Evolutionary conservation across 495 filamentous ascomycete genomes (phyloP), one percentile per base, ranked within the genome.

Genomic region (Xylaria sp.): DNA sequence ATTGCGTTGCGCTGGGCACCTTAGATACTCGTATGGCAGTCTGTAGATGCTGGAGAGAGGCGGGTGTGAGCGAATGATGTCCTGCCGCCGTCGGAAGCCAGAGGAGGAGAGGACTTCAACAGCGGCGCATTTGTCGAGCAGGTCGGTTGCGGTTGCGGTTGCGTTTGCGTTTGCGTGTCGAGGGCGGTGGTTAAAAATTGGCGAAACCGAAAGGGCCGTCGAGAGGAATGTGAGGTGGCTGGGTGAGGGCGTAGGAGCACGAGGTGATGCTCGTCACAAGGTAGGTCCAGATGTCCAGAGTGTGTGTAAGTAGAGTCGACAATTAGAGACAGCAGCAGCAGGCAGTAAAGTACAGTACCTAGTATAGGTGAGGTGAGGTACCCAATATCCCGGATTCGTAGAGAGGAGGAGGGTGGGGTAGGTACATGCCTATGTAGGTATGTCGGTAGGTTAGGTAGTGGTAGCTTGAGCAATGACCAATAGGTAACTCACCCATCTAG

Each of bases 41-140:
- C n/a, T n/a, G n/a, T 9, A 33, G 43, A 14, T 40, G 7, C 19
- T 14, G 29, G 31, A 40, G 14, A 37, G 11, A 35, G n/a, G 31
- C 21, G 58, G 58, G n/a, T 35, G 12, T n/a, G 37, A 41, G 35
- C 14, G 40, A 31, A 15, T 41, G 26, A 31, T 24, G 26, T 59
- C 6, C 46, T 48, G 61, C 69, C 69, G 69, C 69, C 40, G 69
- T 71, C 61, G 69, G 33, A 71, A 71, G 69, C 61, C 61, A 65
- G 37, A 37, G 19, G 31, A 59, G 37, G 37, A 59, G 31, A 41
- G 26, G 61, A 37, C 43, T 41, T 64, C 69, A 71, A 71, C 69
- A 71, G 69, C 69, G 69, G 69, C 69, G 69, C 69, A 71, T 71
- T 66, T 55, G 50, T 50, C 5, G 31, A 50, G 33, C 12, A 21